Conservation (phyloP, 345 rosid species). For the Stellera chamaejasme region DNA sequence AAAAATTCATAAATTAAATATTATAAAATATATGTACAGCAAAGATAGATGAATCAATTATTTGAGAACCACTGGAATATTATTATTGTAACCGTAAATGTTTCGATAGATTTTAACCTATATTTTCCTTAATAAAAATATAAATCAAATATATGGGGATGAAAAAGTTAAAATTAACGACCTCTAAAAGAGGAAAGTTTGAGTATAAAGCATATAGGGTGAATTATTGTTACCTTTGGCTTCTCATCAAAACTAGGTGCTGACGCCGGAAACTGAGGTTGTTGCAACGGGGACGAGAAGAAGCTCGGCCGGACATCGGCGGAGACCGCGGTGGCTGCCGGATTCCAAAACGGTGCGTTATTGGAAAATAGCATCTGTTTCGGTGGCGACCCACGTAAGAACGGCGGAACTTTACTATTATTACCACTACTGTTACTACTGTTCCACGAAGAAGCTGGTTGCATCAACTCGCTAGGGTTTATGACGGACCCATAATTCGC, state of each 20-base stretch:
- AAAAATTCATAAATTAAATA: too few species aligned
- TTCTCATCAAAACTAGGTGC: conserved; percentile 39
- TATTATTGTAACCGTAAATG: too few species aligned
- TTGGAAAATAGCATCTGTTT: conserved; percentile 80
- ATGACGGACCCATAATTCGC: conserved; percentile 20
- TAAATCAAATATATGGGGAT: not conserved
- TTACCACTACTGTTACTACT: conserved; percentile 1
- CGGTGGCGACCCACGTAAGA: conserved; percentile 60
- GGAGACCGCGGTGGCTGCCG: conserved; percentile 35
- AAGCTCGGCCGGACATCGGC: conserved; percentile 49
- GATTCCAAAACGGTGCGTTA: conserved; percentile 90
- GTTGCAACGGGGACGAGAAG: conserved; percentile 47
- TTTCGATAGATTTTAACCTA: too few species aligned
- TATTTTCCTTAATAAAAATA: not conserved
- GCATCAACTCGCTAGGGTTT: not conserved
- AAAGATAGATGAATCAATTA: too few species aligned
- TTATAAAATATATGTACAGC: too few species aligned
- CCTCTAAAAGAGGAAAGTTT: too few species aligned
- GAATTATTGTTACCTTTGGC: conserved; percentile 24
- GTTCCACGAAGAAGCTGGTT: not conserved
- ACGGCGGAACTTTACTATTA: conserved; percentile 44
- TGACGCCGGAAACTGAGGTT: conserved; percentile 36
- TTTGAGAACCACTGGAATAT: too few species aligned
- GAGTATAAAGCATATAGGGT: too few species aligned
- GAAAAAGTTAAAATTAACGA: too few species aligned